These are phyloP conservation scores for Arabidopsis lyrata DNA, from an alignment of 441 rosid species.

Conservation along the genomic window DNA sequence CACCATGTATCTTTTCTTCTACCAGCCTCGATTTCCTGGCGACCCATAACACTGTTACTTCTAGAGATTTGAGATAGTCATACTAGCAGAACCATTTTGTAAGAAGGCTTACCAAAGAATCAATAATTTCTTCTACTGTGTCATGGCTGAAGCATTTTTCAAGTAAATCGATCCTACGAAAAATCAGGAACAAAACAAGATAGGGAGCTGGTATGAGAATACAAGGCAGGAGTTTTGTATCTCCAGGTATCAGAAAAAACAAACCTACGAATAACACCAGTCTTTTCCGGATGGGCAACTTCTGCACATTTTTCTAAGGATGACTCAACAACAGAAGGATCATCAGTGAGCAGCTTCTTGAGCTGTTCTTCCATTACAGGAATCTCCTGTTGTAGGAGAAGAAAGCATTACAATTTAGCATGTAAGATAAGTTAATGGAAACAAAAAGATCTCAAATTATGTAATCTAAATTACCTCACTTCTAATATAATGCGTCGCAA, in stretches of 20 bases:
- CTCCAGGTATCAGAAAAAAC: slow-evolving; percentile 26
- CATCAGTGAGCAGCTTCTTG: slow-evolving; percentile 77
- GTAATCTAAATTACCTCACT: slow-evolving; percentile 54
- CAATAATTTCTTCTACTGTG: slow-evolving; percentile 87
- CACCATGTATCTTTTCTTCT: slow-evolving; percentile 77
- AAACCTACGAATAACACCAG: slow-evolving; percentile 78
- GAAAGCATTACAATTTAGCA: slow-evolving; percentile 24
- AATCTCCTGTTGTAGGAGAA: slow-evolving; percentile 57
- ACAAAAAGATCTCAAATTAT: slow-evolving; percentile 1
- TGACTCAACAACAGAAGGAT: slow-evolving; percentile 82
- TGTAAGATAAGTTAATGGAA: slow-evolving; percentile 21
- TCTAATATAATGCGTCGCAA: slow-evolving; percentile 81
- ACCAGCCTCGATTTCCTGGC: slow-evolving; percentile 66
- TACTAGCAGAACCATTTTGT: slow-evolving; percentile 19
- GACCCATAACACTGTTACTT: slow-evolving; percentile 18
- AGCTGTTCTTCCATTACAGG: slow-evolving; percentile 69
- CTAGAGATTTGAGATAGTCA: slow-evolving; percentile 18
- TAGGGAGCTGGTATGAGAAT: slow-evolving; percentile 23
- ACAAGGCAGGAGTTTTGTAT: slow-evolving; percentile 20
- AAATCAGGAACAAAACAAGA: slow-evolving; percentile 12
- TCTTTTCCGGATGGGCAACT: slow-evolving; percentile 65
- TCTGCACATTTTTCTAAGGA: slow-evolving; percentile 67
- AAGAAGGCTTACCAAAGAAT: slow-evolving; percentile 67
- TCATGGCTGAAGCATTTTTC: slow-evolving; percentile 80
- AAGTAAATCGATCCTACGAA: slow-evolving; percentile 65